A percentile compares a stretch with the other conserved stretches of the same genome.
phyloP scores from a whole-genome alignment of 345 rosid genomes.

The Corchorus olitorius region DNA sequence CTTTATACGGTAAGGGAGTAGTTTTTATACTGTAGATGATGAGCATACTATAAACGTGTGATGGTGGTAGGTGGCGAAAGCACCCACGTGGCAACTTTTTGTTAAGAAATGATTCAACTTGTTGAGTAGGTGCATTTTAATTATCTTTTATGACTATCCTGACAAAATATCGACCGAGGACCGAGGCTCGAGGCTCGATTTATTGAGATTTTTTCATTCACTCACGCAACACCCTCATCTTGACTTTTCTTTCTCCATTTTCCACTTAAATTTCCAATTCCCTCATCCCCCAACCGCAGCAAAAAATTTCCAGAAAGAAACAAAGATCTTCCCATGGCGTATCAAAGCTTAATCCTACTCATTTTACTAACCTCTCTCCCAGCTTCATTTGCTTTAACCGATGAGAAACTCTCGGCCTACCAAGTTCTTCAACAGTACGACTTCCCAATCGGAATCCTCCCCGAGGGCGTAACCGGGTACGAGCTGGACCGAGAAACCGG shows the following conservation, averaged over 20 bases:
- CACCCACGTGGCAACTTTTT: constrained; percentile 19
- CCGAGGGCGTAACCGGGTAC: constrained; percentile 56
- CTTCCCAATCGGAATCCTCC: constrained; percentile 69
- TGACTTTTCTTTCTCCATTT: neutral
- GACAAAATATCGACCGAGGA: neutral
- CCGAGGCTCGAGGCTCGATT: neutral
- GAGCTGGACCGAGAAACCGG: constrained; percentile 57
- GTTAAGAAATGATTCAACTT: neutral
- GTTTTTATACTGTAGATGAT: neutral
- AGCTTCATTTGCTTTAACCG: neutral
- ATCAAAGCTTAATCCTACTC: constrained; percentile 17
- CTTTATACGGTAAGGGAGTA: no score
- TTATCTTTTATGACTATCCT: neutral
- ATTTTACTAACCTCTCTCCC: constrained; percentile 22
- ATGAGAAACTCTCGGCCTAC: constrained; percentile 42
- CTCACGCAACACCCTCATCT: neutral
- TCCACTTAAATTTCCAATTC: neutral
- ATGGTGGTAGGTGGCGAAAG: neutral
- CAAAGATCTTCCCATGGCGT: constrained; percentile 18
- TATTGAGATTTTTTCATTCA: neutral
- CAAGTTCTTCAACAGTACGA: constrained; percentile 47
- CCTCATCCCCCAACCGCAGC: neutral
- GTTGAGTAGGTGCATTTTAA: neutral
- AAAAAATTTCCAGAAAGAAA: neutral
- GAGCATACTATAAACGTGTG: neutral